Conservation (phyloP, 345 rosid species). For the Balakata baccata region DNA sequence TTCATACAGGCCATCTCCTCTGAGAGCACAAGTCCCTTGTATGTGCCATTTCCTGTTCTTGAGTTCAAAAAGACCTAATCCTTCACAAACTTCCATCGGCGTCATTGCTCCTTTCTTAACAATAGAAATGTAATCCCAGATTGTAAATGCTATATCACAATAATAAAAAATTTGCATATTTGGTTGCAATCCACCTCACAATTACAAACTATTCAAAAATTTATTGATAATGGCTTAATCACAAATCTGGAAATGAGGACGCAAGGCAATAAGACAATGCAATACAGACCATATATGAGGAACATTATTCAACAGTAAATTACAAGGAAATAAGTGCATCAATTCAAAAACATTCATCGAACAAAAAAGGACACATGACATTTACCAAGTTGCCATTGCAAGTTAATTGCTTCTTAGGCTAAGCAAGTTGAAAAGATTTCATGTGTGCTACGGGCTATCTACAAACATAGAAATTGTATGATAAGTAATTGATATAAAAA, state of each 20-base stretch:
- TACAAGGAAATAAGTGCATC: neutral
- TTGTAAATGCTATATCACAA: neutral
- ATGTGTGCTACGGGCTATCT: neutral
- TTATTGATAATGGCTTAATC: no score
- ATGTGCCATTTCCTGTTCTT: slow-evolving; percentile 99
- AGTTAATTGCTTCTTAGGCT: neutral
- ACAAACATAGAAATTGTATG: neutral
- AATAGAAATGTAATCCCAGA: neutral
- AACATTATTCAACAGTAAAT: no score
- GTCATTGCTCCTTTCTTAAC: slow-evolving; percentile 96
- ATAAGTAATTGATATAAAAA: no score
- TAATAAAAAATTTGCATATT: neutral
- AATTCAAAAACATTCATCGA: no score
- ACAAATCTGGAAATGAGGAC: no score
- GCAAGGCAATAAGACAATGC: no score
- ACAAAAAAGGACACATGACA: no score
- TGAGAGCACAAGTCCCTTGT: slow-evolving; percentile 94
- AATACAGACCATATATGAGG: no score
- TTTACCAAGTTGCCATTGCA: neutral
- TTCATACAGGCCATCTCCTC: slow-evolving; percentile 96
- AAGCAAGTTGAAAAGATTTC: neutral
- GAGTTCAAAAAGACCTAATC: slow-evolving; percentile 84
- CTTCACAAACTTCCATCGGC: slow-evolving; percentile 88
- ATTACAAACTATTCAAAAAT: neutral
- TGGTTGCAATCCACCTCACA: neutral